phyloP scores from a whole-genome alignment of 2,329 filamentous ascomycete species.

The Pseudogymnoascus sp. region DNA sequence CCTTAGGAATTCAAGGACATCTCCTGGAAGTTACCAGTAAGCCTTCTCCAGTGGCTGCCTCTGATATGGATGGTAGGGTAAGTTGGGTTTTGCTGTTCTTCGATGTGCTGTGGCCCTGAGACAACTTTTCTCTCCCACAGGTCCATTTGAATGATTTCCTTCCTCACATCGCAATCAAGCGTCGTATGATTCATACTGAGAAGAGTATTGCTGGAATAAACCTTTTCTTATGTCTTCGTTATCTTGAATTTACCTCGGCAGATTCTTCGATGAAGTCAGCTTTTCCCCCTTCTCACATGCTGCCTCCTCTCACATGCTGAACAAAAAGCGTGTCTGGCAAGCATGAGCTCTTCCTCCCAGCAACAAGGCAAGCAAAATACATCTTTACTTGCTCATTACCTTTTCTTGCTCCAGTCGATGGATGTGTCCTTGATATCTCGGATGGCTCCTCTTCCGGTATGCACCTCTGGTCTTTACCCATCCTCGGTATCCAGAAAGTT shows the following conservation, averaged over 20 bases:
- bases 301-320: not conserved
- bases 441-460: not conserved
- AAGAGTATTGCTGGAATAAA: not conserved
- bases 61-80: not conserved
- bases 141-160: not conserved
- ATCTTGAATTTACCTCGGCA: not conserved
- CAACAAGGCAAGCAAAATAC: not conserved
- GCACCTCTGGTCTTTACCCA: not conserved
- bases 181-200: not conserved
- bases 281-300: not conserved
- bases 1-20: not conserved
- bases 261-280: not conserved
- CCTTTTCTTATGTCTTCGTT: not conserved
- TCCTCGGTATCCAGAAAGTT: not conserved
- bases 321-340: not conserved
- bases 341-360: not conserved
- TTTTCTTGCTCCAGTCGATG: not conserved
- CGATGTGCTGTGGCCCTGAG: not conserved
- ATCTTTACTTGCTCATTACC: not conserved
- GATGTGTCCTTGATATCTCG: not conserved
- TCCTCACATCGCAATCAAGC: not conserved
- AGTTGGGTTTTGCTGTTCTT: not conserved
- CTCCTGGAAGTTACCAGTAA: not conserved
- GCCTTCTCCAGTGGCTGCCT: not conserved
- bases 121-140: not conserved